Percentiles rank a stretch among this genome's conserved stretches.
These are phyloP conservation scores for Coniferiporia weirii DNA, from an alignment of 1,284 basidiomycete genomes.

Conservation along the genomic window DNA sequence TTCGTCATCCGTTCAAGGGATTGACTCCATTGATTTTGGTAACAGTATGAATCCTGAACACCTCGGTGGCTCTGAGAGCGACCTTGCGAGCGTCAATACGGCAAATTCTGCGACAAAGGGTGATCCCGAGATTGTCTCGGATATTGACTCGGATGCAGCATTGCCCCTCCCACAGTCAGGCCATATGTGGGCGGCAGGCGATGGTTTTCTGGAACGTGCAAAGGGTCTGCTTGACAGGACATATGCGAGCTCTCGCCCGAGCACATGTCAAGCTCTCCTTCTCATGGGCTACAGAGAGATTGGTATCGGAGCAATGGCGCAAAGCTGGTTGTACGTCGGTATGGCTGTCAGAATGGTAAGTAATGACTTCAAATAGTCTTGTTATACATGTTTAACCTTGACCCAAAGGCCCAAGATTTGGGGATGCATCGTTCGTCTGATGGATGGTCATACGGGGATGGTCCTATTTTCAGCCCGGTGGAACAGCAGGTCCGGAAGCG, in stretches of 20 bases:
- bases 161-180: constrained; percentile 43
- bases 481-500: constrained; percentile 71
- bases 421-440: constrained; percentile 81
- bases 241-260: constrained; percentile 59
- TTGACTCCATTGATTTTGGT: background rate
- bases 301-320: constrained; percentile 83
- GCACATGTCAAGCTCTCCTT: constrained; percentile 73
- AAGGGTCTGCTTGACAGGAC: constrained; percentile 62
- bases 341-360: constrained; percentile 66
- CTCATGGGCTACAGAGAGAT: constrained; percentile 79
- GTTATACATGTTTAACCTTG: background rate
- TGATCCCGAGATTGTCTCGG: background rate
- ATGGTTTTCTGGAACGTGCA: constrained; percentile 65
- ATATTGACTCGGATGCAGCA: constrained; percentile 18
- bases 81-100: background rate
- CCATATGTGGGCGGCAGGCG: constrained; percentile 79
- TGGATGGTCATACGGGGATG: constrained; percentile 58
- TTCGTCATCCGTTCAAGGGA: background rate
- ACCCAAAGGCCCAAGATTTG: constrained; percentile 69
- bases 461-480: constrained; percentile 53
- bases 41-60: background rate
- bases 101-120: background rate
- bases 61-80: background rate
- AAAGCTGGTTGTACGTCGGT: constrained; percentile 78
- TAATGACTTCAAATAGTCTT: background rate